These are phyloP conservation scores for Penicillium aurantiogriseum DNA, from an alignment of 2,329 filamentous ascomycete genomes.

Conservation along the genomic window DNA sequence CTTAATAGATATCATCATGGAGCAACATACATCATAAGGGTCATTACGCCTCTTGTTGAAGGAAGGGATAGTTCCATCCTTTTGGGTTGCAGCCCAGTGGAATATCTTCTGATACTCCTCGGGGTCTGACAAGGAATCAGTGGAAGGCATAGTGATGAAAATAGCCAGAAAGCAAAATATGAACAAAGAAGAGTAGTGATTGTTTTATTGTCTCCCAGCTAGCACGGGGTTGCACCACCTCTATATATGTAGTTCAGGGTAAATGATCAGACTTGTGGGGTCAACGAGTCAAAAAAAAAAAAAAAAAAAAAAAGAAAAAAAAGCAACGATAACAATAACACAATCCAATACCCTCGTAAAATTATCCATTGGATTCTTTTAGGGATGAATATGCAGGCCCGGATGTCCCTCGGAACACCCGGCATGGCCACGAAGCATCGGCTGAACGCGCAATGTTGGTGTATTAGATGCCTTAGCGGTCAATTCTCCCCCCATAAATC, in stretches of 20 bases:
- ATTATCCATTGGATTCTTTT: neutral
- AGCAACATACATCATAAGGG: constrained; percentile 48
- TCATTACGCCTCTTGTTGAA: constrained; percentile 56
- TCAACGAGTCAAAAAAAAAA: neutral
- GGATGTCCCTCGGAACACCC: neutral
- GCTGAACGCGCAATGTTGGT: neutral
- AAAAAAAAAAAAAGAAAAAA: neutral
- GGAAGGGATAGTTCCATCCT: constrained; percentile 55
- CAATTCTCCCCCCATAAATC: constrained; percentile 9
- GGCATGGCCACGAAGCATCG: constrained; percentile 8
- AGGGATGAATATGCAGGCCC: neutral
- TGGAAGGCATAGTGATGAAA: constrained; percentile 26
- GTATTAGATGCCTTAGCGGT: neutral
- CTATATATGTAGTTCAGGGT: neutral
- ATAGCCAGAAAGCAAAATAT: neutral
- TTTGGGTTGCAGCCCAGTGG: constrained; percentile 61
- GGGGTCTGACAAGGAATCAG: constrained; percentile 27
- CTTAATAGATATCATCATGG: neutral
- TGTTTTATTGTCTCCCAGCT: neutral
- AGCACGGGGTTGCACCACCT: neutral
- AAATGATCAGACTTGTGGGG: neutral
- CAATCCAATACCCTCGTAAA: neutral
- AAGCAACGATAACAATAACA: neutral
- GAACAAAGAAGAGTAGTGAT: neutral
- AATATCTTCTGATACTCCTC: constrained; percentile 53